Conservation (phyloP, 331 rosid species). For the Quercus phellos region DNA sequence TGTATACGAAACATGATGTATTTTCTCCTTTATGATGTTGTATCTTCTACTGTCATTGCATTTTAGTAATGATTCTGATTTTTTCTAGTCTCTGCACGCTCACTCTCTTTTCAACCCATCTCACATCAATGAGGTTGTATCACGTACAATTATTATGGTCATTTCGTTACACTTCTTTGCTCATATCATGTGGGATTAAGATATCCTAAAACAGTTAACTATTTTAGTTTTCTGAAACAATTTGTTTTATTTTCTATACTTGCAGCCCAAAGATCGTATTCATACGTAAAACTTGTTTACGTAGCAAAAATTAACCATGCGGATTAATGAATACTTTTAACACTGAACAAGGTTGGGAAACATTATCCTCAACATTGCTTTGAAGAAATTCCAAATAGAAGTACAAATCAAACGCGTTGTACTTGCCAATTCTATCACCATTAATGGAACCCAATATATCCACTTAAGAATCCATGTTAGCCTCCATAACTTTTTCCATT, state of each 20-base stretch:
- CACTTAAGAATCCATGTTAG: constrained; percentile 26
- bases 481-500: constrained; percentile 47
- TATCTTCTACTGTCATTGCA: too few species aligned
- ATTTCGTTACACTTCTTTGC: too few species aligned
- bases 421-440: constrained; percentile 8
- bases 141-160: too few species aligned
- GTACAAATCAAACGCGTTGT: not conserved
- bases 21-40: too few species aligned
- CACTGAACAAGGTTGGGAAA: not conserved
- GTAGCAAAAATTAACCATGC: not conserved
- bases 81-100: too few species aligned
- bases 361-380: not conserved
- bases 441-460: constrained; percentile 23
- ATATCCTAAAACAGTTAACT: not conserved
- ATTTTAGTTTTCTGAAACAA: not conserved
- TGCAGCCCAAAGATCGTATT: not conserved
- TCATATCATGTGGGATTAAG: too few species aligned
- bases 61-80: too few species aligned
- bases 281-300: not conserved
- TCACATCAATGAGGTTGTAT: too few species aligned
- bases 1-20: too few species aligned
- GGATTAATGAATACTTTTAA: not conserved
- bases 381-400: not conserved
- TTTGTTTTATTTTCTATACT: not conserved
- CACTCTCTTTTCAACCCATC: too few species aligned